A percentile compares a stretch with the other conserved stretches of the same genome.
Evolutionary conservation across 2,329 filamentous ascomycete species (phyloP).

Genomic region (Exophiala aquamarina): DNA sequence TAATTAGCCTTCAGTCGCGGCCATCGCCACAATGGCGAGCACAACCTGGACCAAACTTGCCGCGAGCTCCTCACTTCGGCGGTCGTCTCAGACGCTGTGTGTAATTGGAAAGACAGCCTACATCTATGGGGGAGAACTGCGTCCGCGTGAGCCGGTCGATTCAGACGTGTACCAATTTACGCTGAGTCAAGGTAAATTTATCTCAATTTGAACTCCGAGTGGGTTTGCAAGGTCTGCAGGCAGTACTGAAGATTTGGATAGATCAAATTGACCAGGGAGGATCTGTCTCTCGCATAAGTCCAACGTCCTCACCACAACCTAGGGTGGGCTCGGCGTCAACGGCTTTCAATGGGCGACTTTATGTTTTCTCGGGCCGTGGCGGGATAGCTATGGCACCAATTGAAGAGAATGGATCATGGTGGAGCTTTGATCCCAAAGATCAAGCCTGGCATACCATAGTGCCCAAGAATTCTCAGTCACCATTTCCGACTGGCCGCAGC

Average conservation of each 20-base stretch:
- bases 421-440: slow-evolving; percentile 70
- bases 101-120: slow-evolving; percentile 59
- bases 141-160: slow-evolving; percentile 66
- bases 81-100: slow-evolving; percentile 73
- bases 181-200: slow-evolving; percentile 17
- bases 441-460: slow-evolving; percentile 65
- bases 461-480: slow-evolving; percentile 48
- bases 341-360: slow-evolving; percentile 68
- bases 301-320: slow-evolving; percentile 61
- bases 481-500: slow-evolving; percentile 65
- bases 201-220: slow-evolving; percentile 10
- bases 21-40: too few relatives aligned
- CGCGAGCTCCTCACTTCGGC: slow-evolving; percentile 46
- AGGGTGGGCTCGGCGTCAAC: slow-evolving; percentile 73
- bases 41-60: slow-evolving; percentile 7
- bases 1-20: too few relatives aligned
- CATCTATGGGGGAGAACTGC: slow-evolving; percentile 76
- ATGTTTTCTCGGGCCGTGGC: slow-evolving; percentile 78
- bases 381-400: slow-evolving; percentile 68
- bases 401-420: slow-evolving; percentile 72
- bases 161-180: slow-evolving; percentile 69
- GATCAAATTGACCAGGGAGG: too few relatives aligned
- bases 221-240: too few relatives aligned
- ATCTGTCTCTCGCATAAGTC: slow-evolving; percentile 29
- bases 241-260: too few relatives aligned